Base-by-base conservation (phyloP, 352 stramenopile genomes). In the Phytopythium aichiense region DNA sequence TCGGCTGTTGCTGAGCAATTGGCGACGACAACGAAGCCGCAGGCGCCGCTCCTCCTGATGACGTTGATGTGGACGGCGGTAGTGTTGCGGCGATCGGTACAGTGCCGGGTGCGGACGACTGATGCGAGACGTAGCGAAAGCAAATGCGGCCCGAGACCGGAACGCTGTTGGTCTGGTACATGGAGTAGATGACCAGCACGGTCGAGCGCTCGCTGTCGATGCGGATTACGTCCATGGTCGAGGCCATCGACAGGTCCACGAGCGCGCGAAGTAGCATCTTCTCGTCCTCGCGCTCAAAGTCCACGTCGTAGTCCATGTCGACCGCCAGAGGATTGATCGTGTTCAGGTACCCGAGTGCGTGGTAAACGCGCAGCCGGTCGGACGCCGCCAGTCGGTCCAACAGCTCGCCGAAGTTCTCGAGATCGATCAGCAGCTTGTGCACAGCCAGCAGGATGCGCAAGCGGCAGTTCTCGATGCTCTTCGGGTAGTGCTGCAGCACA, bases 161-260 rank as follows among this genome's bases (percentile, higher is more conserved):
- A 28, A 89, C 72, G 16, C 73, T 74, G 62, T 89, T 89, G 40
- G 74, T 85, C 56, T 89, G 80, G 71, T 89, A 88, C 80, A 89
- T 88, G 42, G 80, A 89, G 65, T 89, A 89, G 45, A 89, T 88
- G 43, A 89, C 78, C 15, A 87, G 67, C 42, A 89, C 69, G 16
- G 73, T 80, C 2, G 80, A 89, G 9, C 74, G 69, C 37, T 83
- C 73, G 67, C 72, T 83, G 60, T 89, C 80, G 46, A 89, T 88
- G 50, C 80, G 80, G 53, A 89, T 88, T 66, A 88, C 76, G 42
- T 89, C 77, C 76, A 88, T 81, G 0, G 80, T 79, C 23, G 74
- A 85, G 9, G 67, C 65, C 60, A 88, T 89, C 7, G 76, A 87
- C 58, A 88, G 56, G 35, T 89, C 77, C 35, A 89, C 80, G 53